Evolutionary conservation across 75 land plant genomes (phyloP).

Genomic region (Cupressus sempervirens): DNA sequence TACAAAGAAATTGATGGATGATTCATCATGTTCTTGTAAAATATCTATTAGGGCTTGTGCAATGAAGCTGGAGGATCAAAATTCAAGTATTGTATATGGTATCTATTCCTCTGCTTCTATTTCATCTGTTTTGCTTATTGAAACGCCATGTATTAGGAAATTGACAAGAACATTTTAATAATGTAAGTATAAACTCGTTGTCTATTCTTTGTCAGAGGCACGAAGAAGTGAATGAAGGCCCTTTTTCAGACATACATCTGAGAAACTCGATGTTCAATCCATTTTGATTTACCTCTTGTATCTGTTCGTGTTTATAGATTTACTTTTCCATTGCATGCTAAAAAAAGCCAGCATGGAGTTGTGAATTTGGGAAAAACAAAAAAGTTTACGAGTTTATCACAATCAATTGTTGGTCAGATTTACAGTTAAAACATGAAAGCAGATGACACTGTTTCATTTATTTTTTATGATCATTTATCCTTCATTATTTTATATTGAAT

Average conservation of each 20-base stretch:
- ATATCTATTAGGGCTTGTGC: slow-evolving; percentile 46
- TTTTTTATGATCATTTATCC: neutral
- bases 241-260: too few species aligned
- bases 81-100: slow-evolving; percentile 22
- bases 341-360: neutral
- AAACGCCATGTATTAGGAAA: neutral
- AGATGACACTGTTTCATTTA: neutral
- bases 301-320: neutral
- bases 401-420: neutral
- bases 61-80: slow-evolving; percentile 54
- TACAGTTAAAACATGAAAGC: neutral
- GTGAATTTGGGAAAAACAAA: neutral
- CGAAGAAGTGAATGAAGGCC: neutral
- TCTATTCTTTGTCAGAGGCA: too few species aligned
- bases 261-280: too few species aligned
- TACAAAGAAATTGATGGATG: neutral
- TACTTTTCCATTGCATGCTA: neutral
- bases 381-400: neutral
- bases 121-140: neutral
- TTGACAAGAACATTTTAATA: too few species aligned
- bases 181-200: too few species aligned
- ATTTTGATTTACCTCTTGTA: neutral
- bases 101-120: neutral
- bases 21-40: neutral
- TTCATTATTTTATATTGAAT: neutral